Conservation (phyloP, 2,329 filamentous ascomycete genomes). For the Exutisphaerella laricina region DNA sequence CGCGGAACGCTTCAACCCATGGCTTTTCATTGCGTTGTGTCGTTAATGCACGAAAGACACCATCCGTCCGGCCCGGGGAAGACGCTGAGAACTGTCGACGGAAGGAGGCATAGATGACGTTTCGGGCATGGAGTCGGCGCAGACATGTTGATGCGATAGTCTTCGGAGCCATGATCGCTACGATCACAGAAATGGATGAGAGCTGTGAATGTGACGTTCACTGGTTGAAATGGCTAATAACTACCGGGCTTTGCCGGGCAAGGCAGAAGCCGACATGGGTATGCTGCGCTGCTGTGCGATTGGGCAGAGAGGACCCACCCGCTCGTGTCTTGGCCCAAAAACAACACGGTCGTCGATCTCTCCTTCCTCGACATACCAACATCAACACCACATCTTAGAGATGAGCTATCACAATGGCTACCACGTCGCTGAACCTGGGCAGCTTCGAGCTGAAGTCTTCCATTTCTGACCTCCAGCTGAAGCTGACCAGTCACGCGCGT, state of each 20-base stretch:
- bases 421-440: neutral
- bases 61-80: constrained; percentile 42
- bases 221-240: no score
- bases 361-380: no score
- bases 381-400: no score
- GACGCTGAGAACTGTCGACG: constrained; percentile 17
- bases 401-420: constrained; percentile 7
- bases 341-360: no score
- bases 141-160: neutral
- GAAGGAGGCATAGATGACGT: neutral
- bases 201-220: no score
- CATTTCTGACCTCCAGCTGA: constrained; percentile 18
- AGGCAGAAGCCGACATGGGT: no score
- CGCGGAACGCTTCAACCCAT: constrained; percentile 60
- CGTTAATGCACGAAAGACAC: constrained; percentile 56
- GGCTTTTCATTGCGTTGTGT: constrained; percentile 59
- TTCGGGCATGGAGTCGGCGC: neutral
- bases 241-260: no score
- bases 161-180: neutral
- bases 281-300: no score
- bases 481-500: constrained; percentile 17
- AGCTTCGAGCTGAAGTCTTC: neutral
- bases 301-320: no score
- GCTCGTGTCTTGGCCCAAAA: no score
- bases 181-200: no score